Evolutionary conservation across 139 green algal genomes (phyloP).

Genomic region (Micromonas pusilla): DNA sequence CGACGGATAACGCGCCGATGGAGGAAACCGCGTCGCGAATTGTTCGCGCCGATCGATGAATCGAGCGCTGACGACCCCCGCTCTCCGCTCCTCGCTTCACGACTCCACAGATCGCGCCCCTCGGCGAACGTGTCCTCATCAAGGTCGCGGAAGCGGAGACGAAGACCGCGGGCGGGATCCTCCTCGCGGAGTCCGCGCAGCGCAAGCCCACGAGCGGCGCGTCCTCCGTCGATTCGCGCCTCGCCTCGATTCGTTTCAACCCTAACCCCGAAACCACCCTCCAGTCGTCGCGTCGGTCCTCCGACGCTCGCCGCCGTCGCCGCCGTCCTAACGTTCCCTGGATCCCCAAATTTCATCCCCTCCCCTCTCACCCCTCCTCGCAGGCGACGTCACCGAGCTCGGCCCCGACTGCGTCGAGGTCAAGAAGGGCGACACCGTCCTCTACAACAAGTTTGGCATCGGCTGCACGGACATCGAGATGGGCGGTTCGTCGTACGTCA

Average conservation of each 20-base stretch:
- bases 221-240: background rate
- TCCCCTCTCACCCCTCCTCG: background rate
- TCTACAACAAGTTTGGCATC: conserved; percentile 95
- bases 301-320: background rate
- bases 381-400: conserved; percentile 22
- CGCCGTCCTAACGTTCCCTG: too few species aligned
- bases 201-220: conserved; percentile 68
- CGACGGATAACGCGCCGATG: too few species aligned
- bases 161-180: conserved; percentile 76
- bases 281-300: background rate
- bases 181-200: conserved; percentile 82
- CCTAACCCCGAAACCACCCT: background rate
- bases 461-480: conserved; percentile 77
- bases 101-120: conserved; percentile 72
- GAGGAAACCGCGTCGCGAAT: too few species aligned
- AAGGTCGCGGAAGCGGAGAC: conserved; percentile 58
- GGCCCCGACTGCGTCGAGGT: conserved; percentile 25
- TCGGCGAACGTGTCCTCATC: conserved; percentile 77
- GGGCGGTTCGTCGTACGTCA: conserved; percentile 58
- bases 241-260: too few species aligned
- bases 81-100: conserved; percentile 63
- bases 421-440: conserved; percentile 60
- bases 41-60: too few species aligned
- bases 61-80: too few species aligned
- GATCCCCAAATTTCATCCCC: background rate